Conservation (phyloP, 1,139 yeast species). For the Nematodospora anomalae region DNA sequence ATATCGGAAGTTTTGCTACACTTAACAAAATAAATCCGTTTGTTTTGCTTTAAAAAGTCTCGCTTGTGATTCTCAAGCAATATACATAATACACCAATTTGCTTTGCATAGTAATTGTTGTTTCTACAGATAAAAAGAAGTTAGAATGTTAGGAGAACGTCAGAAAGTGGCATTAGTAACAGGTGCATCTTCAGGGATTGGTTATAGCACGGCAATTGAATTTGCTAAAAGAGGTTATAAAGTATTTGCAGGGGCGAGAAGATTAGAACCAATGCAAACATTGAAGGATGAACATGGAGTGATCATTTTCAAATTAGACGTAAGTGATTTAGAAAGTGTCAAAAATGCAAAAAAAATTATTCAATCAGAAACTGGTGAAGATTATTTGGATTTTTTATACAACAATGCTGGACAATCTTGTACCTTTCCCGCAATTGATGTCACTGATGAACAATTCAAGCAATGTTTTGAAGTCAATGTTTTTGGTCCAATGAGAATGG, state of each 20-base stretch:
- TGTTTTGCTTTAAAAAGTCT: no score
- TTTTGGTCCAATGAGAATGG: constrained; percentile 63
- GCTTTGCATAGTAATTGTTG: no score
- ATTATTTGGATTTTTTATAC: constrained; percentile 42
- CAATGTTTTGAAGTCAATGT: constrained; percentile 69
- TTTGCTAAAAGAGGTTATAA: constrained; percentile 61
- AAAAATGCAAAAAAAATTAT: constrained; percentile 43
- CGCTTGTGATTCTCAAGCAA: no score
- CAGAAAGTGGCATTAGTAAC: constrained; percentile 59
- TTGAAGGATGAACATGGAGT: constrained; percentile 41
- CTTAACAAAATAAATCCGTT: no score
- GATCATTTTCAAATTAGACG: constrained; percentile 31
- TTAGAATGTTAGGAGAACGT: constrained; percentile 16
- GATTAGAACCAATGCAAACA: constrained; percentile 61
- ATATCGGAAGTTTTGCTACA: no score
- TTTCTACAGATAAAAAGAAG: neutral
- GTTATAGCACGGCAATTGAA: constrained; percentile 64
- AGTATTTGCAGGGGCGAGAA: constrained; percentile 67
- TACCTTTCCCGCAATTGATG: constrained; percentile 70
- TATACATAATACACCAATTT: no score
- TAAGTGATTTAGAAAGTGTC: constrained; percentile 54
- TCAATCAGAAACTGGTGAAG: constrained; percentile 33
- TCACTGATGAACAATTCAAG: constrained; percentile 53
- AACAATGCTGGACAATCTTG: constrained; percentile 68
- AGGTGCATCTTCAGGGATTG: constrained; percentile 85